phyloP scores from a whole-genome alignment of 441 rosid species.

The Flueggea neowawraea region DNA sequence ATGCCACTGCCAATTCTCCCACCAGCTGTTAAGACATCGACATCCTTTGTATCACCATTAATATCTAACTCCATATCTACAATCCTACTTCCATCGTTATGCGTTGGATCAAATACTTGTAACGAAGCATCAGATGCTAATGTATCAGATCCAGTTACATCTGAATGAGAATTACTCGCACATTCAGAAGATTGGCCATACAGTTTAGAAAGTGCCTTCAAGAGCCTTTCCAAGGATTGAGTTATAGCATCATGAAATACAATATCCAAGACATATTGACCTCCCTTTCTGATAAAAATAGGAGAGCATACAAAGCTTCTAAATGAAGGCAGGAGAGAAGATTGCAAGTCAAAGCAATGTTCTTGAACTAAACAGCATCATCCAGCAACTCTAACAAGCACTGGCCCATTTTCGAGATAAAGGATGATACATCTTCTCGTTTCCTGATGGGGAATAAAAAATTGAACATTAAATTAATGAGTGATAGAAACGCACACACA shows the following conservation, averaged over 20 bases:
- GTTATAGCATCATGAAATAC: constrained; percentile 36
- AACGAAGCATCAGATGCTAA: constrained; percentile 37
- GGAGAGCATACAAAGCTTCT: constrained; percentile 63
- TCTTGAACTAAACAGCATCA: constrained; percentile 47
- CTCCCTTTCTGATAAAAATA: constrained; percentile 44
- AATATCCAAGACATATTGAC: constrained; percentile 36
- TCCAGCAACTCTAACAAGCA: constrained; percentile 61
- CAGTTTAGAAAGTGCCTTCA: constrained; percentile 52
- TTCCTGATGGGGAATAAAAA: constrained; percentile 41
- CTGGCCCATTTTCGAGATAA: constrained; percentile 56
- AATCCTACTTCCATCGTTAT: constrained; percentile 47
- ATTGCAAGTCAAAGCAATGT: constrained; percentile 39
- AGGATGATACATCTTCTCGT: constrained; percentile 49
- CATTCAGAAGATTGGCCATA: constrained; percentile 54
- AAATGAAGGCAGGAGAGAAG: constrained; percentile 57
- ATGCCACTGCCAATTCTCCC: constrained; percentile 44
- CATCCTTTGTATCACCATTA: constrained; percentile 55
- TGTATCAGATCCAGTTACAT: constrained; percentile 23
- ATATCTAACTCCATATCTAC: constrained; percentile 88
- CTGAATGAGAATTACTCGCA: constrained; percentile 36
- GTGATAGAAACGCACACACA: neutral
- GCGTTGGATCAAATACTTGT: constrained; percentile 23
- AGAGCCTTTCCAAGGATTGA: constrained; percentile 64
- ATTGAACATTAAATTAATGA: constrained; percentile 7
- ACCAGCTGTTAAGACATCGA: constrained; percentile 47